phyloP scores from a whole-genome alignment of 2,329 filamentous ascomycete genomes.

The Cladosporium velox region DNA sequence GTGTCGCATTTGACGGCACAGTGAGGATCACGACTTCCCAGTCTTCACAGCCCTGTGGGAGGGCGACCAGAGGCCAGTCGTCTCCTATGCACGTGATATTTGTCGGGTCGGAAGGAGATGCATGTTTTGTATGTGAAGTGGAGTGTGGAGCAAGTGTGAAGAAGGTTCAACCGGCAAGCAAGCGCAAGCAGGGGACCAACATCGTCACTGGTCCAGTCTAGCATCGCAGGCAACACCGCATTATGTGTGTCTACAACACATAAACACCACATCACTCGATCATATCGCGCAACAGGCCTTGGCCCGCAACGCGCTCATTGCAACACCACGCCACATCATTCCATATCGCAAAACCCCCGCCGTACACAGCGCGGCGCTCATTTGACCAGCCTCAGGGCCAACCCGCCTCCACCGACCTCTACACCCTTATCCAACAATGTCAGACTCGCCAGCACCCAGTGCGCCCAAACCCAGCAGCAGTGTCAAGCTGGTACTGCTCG shows the following conservation, averaged over 20 bases:
- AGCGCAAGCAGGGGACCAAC: constrained; percentile 1
- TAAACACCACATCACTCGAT: not conserved
- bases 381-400: constrained; percentile 30
- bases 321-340: not conserved
- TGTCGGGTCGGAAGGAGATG: not conserved
- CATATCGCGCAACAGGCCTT: not conserved
- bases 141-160: not conserved
- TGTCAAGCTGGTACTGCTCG: constrained; percentile 97
- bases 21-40: not conserved
- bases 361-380: constrained; percentile 12
- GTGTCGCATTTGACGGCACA: not conserved
- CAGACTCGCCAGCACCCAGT: constrained; percentile 62
- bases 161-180: not conserved
- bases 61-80: not conserved
- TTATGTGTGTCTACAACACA: not conserved
- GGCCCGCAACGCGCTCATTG: not conserved
- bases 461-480: constrained; percentile 96
- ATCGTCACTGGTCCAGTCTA: constrained; percentile 2
- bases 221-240: not conserved
- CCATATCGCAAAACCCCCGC: not conserved
- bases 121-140: not conserved
- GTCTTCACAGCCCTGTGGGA: not conserved
- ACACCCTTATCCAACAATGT: constrained; percentile 54
- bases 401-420: constrained; percentile 25
- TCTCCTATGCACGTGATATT: not conserved